Percentiles rank a stretch among this genome's conserved stretches.
These are phyloP conservation scores for Leishmania major DNA, from an alignment of 208 protist genomes.

Conservation along the genomic window DNA sequence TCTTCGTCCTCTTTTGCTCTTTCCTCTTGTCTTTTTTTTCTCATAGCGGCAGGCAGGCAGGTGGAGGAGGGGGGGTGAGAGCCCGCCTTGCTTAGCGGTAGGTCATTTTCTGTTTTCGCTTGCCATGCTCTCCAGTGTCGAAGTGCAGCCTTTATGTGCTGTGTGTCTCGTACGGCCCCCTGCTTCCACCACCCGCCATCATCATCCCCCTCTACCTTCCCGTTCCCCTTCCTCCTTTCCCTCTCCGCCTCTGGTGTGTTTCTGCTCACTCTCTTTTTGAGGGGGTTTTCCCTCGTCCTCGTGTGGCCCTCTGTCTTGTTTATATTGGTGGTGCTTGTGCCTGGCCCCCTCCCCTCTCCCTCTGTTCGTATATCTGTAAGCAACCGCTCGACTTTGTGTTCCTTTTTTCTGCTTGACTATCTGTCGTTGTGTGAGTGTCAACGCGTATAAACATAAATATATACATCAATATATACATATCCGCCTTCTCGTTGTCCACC, in stretches of 20 bases:
- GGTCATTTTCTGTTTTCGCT: not conserved
- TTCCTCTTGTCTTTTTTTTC: too few species aligned
- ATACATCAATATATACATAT: not conserved
- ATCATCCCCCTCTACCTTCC: too few species aligned
- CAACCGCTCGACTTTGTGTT: not conserved
- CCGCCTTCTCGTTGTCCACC: not conserved
- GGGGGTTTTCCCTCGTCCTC: not conserved
- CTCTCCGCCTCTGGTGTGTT: not conserved
- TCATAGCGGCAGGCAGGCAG: too few species aligned
- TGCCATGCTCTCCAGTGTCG: too few species aligned
- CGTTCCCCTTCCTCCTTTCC: not conserved
- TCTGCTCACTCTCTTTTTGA: not conserved
- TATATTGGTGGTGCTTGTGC: too few species aligned
- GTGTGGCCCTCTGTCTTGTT: too few species aligned
- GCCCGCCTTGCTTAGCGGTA: too few species aligned
- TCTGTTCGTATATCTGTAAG: not conserved
- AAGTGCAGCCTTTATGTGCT: not conserved
- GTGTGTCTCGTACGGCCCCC: not conserved
- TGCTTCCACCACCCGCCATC: not conserved
- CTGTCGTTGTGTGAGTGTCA: not conserved
- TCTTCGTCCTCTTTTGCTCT: conserved; percentile 4
- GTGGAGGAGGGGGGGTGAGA: too few species aligned
- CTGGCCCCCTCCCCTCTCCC: not conserved
- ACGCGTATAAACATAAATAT: not conserved
- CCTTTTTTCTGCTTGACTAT: not conserved